Percentiles rank a stretch among this genome's conserved stretches.
These are phyloP conservation scores for Wickerhamomyces pijperi DNA, from an alignment of 805 yeast species.

Conservation along the genomic window DNA sequence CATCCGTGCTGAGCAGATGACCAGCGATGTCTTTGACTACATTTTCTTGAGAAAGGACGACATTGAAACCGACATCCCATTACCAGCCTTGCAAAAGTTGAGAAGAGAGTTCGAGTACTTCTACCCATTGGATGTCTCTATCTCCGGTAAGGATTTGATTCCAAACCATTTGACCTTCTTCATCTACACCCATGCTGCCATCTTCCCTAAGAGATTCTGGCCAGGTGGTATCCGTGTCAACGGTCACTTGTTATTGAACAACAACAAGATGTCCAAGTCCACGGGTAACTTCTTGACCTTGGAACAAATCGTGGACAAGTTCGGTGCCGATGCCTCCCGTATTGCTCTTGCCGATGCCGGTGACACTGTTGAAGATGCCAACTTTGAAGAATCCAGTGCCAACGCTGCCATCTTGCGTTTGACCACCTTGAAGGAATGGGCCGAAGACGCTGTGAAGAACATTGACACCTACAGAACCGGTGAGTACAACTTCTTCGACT, in stretches of 20 bases:
- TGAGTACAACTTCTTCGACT: conserved; percentile 57
- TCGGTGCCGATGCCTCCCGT: conserved; percentile 96
- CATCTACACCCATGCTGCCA: conserved; percentile 84
- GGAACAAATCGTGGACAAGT: conserved; percentile 72
- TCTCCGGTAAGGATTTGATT: conserved; percentile 93
- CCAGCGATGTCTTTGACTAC: conserved; percentile 88
- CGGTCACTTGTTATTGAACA: conserved; percentile 91
- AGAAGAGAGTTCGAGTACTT: conserved; percentile 95
- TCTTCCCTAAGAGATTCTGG: conserved; percentile 88
- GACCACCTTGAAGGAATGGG: conserved; percentile 90
- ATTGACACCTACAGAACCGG: conserved; percentile 44
- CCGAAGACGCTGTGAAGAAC: conserved; percentile 59
- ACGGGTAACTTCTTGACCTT: conserved; percentile 96
- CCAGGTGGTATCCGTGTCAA: conserved; percentile 90
- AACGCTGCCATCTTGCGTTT: conserved; percentile 95
- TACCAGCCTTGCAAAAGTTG: conserved; percentile 53
- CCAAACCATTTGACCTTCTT: conserved; percentile 96
- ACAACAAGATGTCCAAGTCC: conserved; percentile 95
- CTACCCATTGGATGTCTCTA: conserved; percentile 86
- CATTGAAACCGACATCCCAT: conserved; percentile 46
- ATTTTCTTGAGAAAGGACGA: conserved; percentile 66
- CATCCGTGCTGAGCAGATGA: conserved; percentile 74
- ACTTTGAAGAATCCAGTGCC: conserved; percentile 92
- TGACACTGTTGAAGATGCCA: conserved; percentile 94
- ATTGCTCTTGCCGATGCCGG: conserved; percentile 98